Conservation (phyloP, 2,329 filamentous ascomycete species). For the Thermoascus crustaceus region DNA sequence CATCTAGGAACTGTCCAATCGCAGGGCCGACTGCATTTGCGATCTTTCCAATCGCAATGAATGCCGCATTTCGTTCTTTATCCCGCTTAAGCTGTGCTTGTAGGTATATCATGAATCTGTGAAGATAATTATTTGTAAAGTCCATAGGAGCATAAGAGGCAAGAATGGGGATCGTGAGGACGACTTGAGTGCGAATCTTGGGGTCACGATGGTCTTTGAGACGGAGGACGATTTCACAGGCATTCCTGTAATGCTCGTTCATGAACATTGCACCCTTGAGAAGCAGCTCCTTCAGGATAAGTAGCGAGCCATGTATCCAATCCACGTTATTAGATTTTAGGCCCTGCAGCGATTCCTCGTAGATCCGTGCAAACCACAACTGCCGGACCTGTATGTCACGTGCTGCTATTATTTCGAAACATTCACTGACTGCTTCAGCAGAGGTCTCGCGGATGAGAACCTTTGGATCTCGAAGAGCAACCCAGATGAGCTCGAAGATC, state of each 20-base stretch:
- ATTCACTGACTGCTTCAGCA: constrained; percentile 86
- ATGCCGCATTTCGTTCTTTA: constrained; percentile 87
- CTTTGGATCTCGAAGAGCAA: constrained; percentile 79
- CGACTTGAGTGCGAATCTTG: constrained; percentile 80
- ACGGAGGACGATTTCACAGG: constrained; percentile 84
- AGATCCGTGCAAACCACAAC: constrained; percentile 84
- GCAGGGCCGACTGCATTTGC: constrained; percentile 93
- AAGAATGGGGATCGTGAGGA: constrained; percentile 82
- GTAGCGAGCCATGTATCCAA: constrained; percentile 83
- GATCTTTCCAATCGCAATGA: constrained; percentile 91
- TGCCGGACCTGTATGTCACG: constrained; percentile 82
- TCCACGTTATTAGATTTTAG: constrained; percentile 76
- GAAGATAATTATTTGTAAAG: constrained; percentile 78
- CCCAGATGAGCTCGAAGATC: constrained; percentile 94
- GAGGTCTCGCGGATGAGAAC: constrained; percentile 88
- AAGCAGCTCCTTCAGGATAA: constrained; percentile 86
- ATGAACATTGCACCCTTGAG: constrained; percentile 98
- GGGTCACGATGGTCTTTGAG: constrained; percentile 89
- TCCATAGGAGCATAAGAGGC: constrained; percentile 88
- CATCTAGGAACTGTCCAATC: constrained; percentile 90
- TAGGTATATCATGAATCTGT: constrained; percentile 95
- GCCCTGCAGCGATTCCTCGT: constrained; percentile 72
- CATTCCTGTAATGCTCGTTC: constrained; percentile 86
- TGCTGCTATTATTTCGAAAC: constrained; percentile 90
- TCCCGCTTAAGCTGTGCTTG: constrained; percentile 91